Conservation (phyloP, 371 early-diverging fungal genomes). For the Circinella minor region DNA sequence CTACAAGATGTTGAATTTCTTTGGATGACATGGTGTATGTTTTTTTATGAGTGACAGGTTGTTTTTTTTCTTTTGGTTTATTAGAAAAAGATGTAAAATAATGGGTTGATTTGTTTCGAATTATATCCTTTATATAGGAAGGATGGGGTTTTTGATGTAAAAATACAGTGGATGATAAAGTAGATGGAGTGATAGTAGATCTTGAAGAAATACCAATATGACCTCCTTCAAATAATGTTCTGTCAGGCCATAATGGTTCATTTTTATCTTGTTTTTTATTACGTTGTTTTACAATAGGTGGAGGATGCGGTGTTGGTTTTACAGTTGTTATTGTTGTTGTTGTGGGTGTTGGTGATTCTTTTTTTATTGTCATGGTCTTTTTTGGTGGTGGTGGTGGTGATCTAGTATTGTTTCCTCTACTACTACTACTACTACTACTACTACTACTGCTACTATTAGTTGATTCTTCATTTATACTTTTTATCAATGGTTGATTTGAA, state of each 20-base stretch:
- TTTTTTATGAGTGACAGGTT: neutral
- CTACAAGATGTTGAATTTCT: constrained; percentile 10
- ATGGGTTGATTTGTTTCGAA: neutral
- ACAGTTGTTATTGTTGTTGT: neutral
- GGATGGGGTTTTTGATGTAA: neutral
- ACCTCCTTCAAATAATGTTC: constrained; percentile 20
- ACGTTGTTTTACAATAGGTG: neutral
- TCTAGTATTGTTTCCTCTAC: too few species aligned
- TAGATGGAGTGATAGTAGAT: neutral
- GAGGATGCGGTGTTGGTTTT: neutral
- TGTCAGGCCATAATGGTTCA: constrained; percentile 22
- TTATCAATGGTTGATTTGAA: neutral
- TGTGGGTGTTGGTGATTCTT: neutral
- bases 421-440: neutral
- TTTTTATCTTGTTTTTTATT: neutral
- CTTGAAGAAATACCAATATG: constrained; percentile 8
- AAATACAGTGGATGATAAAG: too few species aligned
- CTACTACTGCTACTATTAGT: neutral
- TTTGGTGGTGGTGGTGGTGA: too few species aligned
- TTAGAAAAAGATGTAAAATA: neutral
- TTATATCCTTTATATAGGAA: neutral
- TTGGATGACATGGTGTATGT: neutral
- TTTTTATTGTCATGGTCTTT: too few species aligned
- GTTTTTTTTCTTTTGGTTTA: neutral
- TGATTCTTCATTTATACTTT: neutral